A percentile compares a stretch with the other conserved stretches of the same genome.
Conservation (phyloP, 768 basidiomycete genomes). For the Russula griseocarnosa region DNA sequence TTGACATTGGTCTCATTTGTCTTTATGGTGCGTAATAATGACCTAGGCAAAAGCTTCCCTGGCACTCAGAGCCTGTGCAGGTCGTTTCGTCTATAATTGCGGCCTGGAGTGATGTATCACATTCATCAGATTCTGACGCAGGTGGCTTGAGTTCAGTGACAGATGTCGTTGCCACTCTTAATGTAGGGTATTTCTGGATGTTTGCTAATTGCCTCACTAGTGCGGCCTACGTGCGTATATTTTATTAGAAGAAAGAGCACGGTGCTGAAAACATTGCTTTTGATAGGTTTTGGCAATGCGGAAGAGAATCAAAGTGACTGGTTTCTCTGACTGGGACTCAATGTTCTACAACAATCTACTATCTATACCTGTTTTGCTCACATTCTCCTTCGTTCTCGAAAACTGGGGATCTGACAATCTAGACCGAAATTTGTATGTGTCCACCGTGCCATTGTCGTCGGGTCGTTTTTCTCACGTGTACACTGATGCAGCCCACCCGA, state of each 20-base stretch:
- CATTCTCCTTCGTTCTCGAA: slow-evolving; percentile 81
- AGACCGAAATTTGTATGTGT: slow-evolving; percentile 77
- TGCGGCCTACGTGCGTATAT: slow-evolving; percentile 74
- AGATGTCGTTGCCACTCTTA: slow-evolving; percentile 48
- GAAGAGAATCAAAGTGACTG: slow-evolving; percentile 90
- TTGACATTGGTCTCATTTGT: slow-evolving; percentile 86
- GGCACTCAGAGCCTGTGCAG: slow-evolving; percentile 38
- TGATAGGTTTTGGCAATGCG: slow-evolving; percentile 91
- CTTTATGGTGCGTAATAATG: slow-evolving; percentile 65
- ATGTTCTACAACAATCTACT: slow-evolving; percentile 99
- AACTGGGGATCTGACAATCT: slow-evolving; percentile 85
- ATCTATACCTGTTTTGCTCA: slow-evolving; percentile 82
- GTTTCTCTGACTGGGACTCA: slow-evolving; percentile 97
- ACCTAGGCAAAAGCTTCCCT: neutral
- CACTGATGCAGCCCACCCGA: slow-evolving; percentile 62
- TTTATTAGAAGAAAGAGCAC: neutral
- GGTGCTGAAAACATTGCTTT: neutral
- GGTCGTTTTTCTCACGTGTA: neutral
- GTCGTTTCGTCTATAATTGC: slow-evolving; percentile 91
- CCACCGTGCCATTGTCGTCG: neutral
- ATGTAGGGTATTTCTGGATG: slow-evolving; percentile 97
- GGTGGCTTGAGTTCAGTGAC: slow-evolving; percentile 39
- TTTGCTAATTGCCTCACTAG: slow-evolving; percentile 83
- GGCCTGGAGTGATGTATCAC: slow-evolving; percentile 77
- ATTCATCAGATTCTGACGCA: slow-evolving; percentile 26